Base-by-base conservation (phyloP, 768 basidiomycete species). In the Mycena polygramma region DNA sequence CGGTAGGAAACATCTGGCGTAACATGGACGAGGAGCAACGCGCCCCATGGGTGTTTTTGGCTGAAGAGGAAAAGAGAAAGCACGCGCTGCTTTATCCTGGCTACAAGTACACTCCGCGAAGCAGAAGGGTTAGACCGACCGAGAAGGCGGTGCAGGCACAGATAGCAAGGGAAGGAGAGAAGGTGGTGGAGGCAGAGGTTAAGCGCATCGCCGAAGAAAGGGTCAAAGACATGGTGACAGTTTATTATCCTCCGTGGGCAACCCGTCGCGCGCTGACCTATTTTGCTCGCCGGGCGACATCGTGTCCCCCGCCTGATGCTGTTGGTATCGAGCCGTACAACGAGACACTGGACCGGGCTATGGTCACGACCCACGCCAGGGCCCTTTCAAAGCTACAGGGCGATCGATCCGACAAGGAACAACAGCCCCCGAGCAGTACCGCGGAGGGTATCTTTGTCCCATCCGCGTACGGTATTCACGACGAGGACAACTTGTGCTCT, bases 1-100 rank as follows among this genome's bases (percentile, higher is more conserved):
- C 91, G 64, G 91, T 89, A 0, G 93, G 91, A 0, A 83, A 83
- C 55, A 81, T 92, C 67, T 94, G 93, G 93, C 84, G 84, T 53
- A 82, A 84, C 60, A 88, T 93, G 85, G 82, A 78, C 26, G 70
- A 76, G 0, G 79, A 78, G 8, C 79, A 88, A 49, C 85, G 82
- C 61, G 78, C 73, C 22, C 89, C 88, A 0, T 90, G 89, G 89
- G 66, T 86, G 19, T 76, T 80, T 45, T 81, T 88, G 77, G 89
- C 89, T 2, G 81, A 83, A 3, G 70, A 76, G 66, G 89, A 89
- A 75, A 89, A 86, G 78, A 75, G 79, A 64, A 75, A 66, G 59
- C 87, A 88, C 76, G 78, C 79, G 4, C 63, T 69, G 39, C 63
- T 79, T 43, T 81, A 86, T 71, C 88, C 88, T 0, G 79, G 80